A percentile compares a stretch with the other conserved stretches of the same genome.
Evolutionary conservation across 768 basidiomycete species (phyloP).

Genomic region (Mycena floridula): DNA sequence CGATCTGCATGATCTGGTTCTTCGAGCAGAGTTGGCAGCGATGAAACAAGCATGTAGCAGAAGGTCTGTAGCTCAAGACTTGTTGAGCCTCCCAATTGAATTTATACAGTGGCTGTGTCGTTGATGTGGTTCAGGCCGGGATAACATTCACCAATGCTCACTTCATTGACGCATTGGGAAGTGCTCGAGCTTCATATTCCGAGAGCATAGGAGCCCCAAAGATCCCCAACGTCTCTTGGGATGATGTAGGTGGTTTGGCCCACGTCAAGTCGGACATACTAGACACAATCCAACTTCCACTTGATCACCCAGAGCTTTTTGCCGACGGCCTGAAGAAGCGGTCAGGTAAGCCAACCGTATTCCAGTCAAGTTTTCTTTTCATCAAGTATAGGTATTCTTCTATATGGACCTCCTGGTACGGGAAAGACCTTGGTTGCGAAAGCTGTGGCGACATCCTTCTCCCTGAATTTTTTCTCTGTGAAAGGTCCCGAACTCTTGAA

Average conservation of each 20-base stretch:
- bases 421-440: slow-evolving; percentile 95
- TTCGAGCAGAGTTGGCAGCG: slow-evolving; percentile 49
- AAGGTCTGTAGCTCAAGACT: too few species aligned
- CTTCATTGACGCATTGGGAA: slow-evolving; percentile 64
- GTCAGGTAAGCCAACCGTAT: slow-evolving; percentile 55
- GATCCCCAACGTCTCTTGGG: slow-evolving; percentile 94
- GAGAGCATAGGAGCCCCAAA: slow-evolving; percentile 96
- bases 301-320: slow-evolving; percentile 89
- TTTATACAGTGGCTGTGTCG: too few species aligned
- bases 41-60: slow-evolving; percentile 36
- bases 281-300: slow-evolving; percentile 90
- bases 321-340: slow-evolving; percentile 90
- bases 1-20: slow-evolving; percentile 70
- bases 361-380: neutral
- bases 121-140: slow-evolving; percentile 28
- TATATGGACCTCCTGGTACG: slow-evolving; percentile 94
- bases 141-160: slow-evolving; percentile 51
- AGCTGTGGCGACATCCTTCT: slow-evolving; percentile 92
- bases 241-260: slow-evolving; percentile 91
- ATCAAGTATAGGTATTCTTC: slow-evolving; percentile 61
- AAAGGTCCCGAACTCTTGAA: slow-evolving; percentile 94
- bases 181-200: slow-evolving; percentile 73
- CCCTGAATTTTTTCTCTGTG: slow-evolving; percentile 94
- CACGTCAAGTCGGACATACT: slow-evolving; percentile 88
- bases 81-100: too few species aligned